Conservation (phyloP, 2,329 filamentous ascomycete species). For the Neospermospora avenae region DNA sequence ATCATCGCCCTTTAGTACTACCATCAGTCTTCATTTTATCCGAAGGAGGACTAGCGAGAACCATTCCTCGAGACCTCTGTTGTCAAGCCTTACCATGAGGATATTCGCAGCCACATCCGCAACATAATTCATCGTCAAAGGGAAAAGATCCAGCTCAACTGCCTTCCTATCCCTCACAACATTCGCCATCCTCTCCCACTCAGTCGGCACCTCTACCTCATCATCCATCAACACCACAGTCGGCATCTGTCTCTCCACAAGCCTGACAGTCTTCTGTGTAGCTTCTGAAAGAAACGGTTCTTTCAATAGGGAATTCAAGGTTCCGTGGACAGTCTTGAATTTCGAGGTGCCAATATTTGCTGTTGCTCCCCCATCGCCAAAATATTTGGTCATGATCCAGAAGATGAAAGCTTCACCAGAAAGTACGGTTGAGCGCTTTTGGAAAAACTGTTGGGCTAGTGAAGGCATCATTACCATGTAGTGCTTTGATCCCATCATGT, state of each 20-base stretch:
- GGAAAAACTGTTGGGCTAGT: slow-evolving; percentile 7
- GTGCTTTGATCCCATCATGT: slow-evolving; percentile 5
- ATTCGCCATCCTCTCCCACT: slow-evolving; percentile 52
- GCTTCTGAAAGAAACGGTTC: slow-evolving; percentile 43
- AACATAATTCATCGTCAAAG: slow-evolving; percentile 52
- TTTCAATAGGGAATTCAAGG: slow-evolving; percentile 40
- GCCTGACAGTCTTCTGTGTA: slow-evolving; percentile 37
- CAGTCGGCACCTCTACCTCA: slow-evolving; percentile 54
- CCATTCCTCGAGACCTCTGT: neutral
- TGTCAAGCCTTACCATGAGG: slow-evolving; percentile 42
- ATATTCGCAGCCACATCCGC: slow-evolving; percentile 45
- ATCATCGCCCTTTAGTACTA: slow-evolving; percentile 34
- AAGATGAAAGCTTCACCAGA: slow-evolving; percentile 6
- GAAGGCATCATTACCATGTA: slow-evolving; percentile 14
- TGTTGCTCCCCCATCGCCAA: slow-evolving; percentile 13
- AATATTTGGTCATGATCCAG: slow-evolving; percentile 12
- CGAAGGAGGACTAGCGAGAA: neutral
- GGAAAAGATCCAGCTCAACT: slow-evolving; percentile 48
- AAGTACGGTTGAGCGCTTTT: slow-evolving; percentile 8
- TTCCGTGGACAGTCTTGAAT: slow-evolving; percentile 33
- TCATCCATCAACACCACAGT: slow-evolving; percentile 54
- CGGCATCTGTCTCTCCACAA: slow-evolving; percentile 43
- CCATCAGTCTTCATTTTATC: neutral
- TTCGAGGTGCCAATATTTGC: slow-evolving; percentile 39
- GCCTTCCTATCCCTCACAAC: slow-evolving; percentile 40